Evolutionary conservation across 257 asterid species (phyloP).

Genomic region (Anisodus tanguticus): DNA sequence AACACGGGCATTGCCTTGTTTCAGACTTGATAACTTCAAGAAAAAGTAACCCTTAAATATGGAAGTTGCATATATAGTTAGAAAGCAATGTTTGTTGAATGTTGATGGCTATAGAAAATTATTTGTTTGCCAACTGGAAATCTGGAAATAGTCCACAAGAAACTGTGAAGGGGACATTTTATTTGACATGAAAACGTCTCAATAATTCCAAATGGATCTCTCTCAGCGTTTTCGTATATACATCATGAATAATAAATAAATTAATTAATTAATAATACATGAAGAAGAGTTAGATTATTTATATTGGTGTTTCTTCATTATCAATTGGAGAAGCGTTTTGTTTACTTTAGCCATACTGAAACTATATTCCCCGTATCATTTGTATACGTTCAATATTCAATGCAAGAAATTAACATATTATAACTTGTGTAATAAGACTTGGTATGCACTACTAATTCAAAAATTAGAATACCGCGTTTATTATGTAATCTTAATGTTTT

Average conservation of each 20-base stretch:
- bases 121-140: slow-evolving; percentile 23
- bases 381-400: neutral
- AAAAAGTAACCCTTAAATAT: neutral
- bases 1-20: neutral
- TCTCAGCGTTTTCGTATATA: neutral
- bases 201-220: slow-evolving; percentile 19
- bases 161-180: slow-evolving; percentile 23
- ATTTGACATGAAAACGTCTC: slow-evolving; percentile 11
- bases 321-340: neutral
- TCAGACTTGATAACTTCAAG: neutral
- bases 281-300: neutral
- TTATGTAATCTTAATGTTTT: neutral
- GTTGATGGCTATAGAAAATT: neutral
- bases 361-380: neutral
- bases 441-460: slow-evolving; percentile 26
- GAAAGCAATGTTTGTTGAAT: neutral
- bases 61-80: neutral
- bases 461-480: neutral
- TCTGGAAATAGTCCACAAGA: slow-evolving; percentile 16
- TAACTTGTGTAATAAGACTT: neutral
- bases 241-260: neutral
- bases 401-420: neutral
- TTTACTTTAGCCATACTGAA: neutral
- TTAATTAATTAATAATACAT: no score
- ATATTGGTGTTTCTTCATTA: neutral